These are phyloP conservation scores for Aspergillus novofumigatus DNA, from an alignment of 2,329 filamentous ascomycete genomes.

Conservation along the genomic window DNA sequence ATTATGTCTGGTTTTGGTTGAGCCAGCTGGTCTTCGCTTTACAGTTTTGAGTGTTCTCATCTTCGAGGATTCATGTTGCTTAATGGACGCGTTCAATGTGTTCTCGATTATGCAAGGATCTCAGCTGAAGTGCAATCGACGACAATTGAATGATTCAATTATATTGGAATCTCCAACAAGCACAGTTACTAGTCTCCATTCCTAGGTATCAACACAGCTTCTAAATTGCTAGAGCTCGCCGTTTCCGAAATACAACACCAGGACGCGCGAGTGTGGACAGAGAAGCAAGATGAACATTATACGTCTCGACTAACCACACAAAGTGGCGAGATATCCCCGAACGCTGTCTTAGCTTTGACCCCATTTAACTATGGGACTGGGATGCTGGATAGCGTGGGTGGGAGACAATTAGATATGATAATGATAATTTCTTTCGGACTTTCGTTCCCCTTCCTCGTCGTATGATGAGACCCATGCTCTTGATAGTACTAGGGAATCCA, in stretches of 20 bases:
- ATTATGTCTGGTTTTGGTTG: neutral
- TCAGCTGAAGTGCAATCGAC: neutral
- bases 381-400: conserved; percentile 36
- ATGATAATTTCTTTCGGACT: neutral
- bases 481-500: neutral
- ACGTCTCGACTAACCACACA: conserved; percentile 19
- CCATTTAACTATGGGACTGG: conserved; percentile 46
- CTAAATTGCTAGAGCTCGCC: conserved; percentile 56
- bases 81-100: neutral
- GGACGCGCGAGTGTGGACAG: conserved; percentile 55
- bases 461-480: neutral
- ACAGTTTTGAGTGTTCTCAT: neutral
- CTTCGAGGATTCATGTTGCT: neutral
- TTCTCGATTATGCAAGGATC: neutral
- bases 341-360: conserved; percentile 38
- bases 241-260: conserved; percentile 44
- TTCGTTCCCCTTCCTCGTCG: neutral
- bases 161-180: neutral
- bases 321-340: conserved; percentile 31
- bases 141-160: neutral
- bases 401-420: conserved; percentile 39
- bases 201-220: conserved; percentile 29
- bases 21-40: neutral
- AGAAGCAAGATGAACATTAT: conserved; percentile 51
- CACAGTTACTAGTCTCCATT: neutral